A percentile compares a stretch with the other conserved stretches of the same genome.
Conservation (phyloP, 495 filamentous ascomycete genomes). For the Barbatosphaeria neglecta region DNA sequence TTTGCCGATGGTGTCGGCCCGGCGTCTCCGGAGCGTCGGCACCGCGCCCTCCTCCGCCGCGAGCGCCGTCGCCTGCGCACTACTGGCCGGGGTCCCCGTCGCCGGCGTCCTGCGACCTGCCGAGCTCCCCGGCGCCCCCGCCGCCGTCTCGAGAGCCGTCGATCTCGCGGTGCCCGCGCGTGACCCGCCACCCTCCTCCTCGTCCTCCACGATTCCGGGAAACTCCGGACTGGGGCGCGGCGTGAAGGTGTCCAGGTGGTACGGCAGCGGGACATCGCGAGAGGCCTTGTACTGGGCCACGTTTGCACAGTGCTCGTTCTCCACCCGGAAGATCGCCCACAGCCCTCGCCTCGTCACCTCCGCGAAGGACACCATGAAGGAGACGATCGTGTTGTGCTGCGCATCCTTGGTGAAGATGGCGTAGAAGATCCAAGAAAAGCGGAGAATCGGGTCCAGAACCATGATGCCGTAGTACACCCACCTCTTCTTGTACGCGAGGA, state of each 20-base stretch:
- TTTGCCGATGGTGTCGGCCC: conserved; percentile 21
- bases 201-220: conserved; percentile 8
- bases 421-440: conserved; percentile 95
- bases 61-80: not conserved
- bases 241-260: conserved; percentile 39
- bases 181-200: conserved; percentile 1
- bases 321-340: conserved; percentile 87
- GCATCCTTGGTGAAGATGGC: conserved; percentile 64
- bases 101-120: conserved; percentile 5
- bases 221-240: conserved; percentile 15
- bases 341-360: conserved; percentile 76
- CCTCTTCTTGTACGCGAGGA: conserved; percentile 60
- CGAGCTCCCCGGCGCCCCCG: no score
- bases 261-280: conserved; percentile 71
- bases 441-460: conserved; percentile 72
- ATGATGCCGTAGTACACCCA: conserved; percentile 83
- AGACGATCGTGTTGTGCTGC: conserved; percentile 69
- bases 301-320: conserved; percentile 91
- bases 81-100: not conserved
- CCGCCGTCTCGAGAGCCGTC: not conserved
- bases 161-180: conserved; percentile 2
- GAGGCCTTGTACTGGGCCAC: conserved; percentile 75
- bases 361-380: conserved; percentile 61
- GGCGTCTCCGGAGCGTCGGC: conserved; percentile 14
- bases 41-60: not conserved